These are phyloP conservation scores for Cylindrotheca fusiformis DNA, from an alignment of 108 stramenopile genomes.

Conservation along the genomic window DNA sequence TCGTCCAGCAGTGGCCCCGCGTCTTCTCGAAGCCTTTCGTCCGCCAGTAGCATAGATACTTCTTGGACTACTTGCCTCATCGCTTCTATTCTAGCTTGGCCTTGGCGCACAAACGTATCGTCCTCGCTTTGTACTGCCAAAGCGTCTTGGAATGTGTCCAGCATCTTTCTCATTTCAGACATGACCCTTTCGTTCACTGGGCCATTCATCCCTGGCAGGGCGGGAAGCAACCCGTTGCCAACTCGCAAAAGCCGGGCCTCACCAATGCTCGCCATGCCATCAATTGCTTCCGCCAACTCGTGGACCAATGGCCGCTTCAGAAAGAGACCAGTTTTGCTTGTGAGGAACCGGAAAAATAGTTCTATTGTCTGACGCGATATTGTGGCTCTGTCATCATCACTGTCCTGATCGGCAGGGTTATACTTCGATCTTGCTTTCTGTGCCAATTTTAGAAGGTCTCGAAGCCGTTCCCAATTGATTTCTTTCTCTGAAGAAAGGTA, in stretches of 20 bases:
- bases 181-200: conserved; percentile 76
- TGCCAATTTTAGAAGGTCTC: conserved; percentile 68
- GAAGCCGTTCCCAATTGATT: conserved; percentile 66
- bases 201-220: conserved; percentile 79
- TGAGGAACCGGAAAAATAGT: conserved; percentile 77
- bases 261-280: conserved; percentile 85
- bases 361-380: conserved; percentile 77
- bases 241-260: conserved; percentile 63
- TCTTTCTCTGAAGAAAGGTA: conserved; percentile 23
- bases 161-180: conserved; percentile 61
- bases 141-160: conserved; percentile 70
- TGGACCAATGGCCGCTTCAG: conserved; percentile 81
- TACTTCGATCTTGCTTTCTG: conserved; percentile 71
- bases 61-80: conserved; percentile 58
- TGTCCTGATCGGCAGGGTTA: conserved; percentile 53
- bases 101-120: conserved; percentile 6
- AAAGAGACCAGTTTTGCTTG: conserved; percentile 77
- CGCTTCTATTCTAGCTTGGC: conserved; percentile 52
- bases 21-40: conserved; percentile 56
- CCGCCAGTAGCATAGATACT: conserved; percentile 37
- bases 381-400: conserved; percentile 35
- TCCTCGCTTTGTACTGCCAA: conserved; percentile 25
- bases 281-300: conserved; percentile 81
- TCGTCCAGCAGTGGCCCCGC: conserved; percentile 69
- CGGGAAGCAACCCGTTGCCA: conserved; percentile 60